phyloP scores from a whole-genome alignment of 2,329 filamentous ascomycete species.

The Madurella mycetomatis region DNA sequence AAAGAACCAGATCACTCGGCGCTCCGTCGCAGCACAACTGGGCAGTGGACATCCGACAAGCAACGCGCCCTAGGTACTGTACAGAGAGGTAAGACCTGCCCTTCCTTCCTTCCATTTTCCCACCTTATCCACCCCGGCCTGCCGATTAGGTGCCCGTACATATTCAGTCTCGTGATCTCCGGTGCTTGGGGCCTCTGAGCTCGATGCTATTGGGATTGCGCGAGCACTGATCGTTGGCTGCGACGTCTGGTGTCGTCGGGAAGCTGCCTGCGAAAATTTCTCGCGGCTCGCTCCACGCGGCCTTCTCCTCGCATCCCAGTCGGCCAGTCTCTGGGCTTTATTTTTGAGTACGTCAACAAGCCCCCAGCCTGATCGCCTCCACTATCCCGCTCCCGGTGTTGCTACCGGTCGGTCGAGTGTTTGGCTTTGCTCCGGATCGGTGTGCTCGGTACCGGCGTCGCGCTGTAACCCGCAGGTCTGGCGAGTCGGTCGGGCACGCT shows the following conservation, averaged over 20 bases:
- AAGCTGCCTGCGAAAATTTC: constrained; percentile 25
- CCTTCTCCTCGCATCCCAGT: constrained; percentile 16
- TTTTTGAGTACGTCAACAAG: constrained; percentile 12
- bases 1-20: constrained; percentile 24
- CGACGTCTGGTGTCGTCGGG: constrained; percentile 17
- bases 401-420: constrained; percentile 14
- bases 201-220: constrained; percentile 26
- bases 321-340: constrained; percentile 5
- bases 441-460: constrained; percentile 13
- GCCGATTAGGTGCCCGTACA: constrained; percentile 27
- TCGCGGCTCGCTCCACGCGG: constrained; percentile 22
- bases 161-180: constrained; percentile 29
- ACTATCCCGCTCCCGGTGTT: constrained; percentile 19
- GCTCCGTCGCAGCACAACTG: constrained; percentile 22
- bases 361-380: constrained; percentile 23
- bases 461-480: neutral
- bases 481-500: neutral
- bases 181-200: constrained; percentile 22
- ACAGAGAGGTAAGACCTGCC: constrained; percentile 35
- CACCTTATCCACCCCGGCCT: constrained; percentile 30
- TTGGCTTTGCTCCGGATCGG: constrained; percentile 15
- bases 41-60: constrained; percentile 26
- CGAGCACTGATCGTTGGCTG: constrained; percentile 25
- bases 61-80: constrained; percentile 22
- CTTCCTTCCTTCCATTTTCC: constrained; percentile 26